phyloP scores from a whole-genome alignment of 495 filamentous ascomycete genomes.

The Tuber aestivum region DNA sequence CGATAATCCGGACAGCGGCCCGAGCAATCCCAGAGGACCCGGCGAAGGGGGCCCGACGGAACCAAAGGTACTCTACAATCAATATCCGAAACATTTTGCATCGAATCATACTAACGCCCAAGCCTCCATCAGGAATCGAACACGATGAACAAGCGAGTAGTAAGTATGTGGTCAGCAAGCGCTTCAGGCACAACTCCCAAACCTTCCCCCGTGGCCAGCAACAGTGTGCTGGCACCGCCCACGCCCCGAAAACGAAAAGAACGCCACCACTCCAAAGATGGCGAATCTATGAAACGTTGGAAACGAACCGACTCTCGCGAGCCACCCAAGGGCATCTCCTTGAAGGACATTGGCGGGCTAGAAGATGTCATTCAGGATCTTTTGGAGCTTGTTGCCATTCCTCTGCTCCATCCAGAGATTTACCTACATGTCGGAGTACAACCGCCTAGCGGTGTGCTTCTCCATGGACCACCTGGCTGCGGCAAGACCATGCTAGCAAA shows the following conservation, averaged over 20 bases:
- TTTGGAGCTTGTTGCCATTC: constrained; percentile 73
- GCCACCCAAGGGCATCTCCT: constrained; percentile 67
- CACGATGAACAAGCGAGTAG: constrained; percentile 68
- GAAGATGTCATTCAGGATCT: constrained; percentile 71
- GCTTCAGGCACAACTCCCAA: constrained; percentile 30
- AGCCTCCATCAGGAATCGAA: constrained; percentile 53
- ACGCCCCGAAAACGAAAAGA: constrained; percentile 35
- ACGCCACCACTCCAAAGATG: constrained; percentile 49
- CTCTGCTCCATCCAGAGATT: constrained; percentile 58
- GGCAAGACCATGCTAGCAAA: constrained; percentile 93
- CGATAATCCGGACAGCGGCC: constrained; percentile 42
- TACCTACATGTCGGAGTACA: constrained; percentile 65
- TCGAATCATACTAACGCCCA: constrained; percentile 9
- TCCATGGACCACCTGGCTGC: constrained; percentile 91
- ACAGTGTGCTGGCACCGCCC: constrained; percentile 16
- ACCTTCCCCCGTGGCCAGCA: constrained; percentile 13
- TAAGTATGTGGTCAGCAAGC: constrained; percentile 59
- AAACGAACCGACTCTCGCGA: constrained; percentile 45
- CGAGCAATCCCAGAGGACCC: constrained; percentile 59
- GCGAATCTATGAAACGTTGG: constrained; percentile 27
- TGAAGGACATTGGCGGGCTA: constrained; percentile 79
- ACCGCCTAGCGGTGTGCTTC: constrained; percentile 76
- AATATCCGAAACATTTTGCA: neutral
- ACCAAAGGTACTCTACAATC: constrained; percentile 27
- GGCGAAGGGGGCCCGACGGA: constrained; percentile 45